Conservation (phyloP, 106 monocot species). For the Phalaenopsis equestris region DNA sequence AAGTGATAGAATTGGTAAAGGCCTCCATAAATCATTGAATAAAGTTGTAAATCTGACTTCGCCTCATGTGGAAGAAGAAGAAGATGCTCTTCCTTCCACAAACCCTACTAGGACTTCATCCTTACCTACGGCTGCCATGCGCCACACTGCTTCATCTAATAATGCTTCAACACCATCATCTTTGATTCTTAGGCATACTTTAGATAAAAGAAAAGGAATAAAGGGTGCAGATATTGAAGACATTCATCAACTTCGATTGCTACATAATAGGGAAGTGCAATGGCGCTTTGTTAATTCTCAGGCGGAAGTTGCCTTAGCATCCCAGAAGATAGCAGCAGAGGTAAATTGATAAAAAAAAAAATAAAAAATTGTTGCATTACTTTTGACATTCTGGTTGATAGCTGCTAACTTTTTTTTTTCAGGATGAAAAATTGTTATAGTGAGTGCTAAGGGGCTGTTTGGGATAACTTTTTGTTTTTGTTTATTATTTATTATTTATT, state of each 20-base stretch:
- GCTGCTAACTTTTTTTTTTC: too few relatives aligned
- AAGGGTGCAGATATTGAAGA: conserved; percentile 36
- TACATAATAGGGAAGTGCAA: conserved; percentile 61
- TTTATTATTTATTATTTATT: too few relatives aligned
- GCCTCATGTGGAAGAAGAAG: conserved; percentile 2
- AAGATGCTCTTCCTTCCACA: conserved; percentile 11
- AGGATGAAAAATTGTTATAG: too few relatives aligned
- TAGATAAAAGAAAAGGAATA: conserved; percentile 32
- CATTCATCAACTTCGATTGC: conserved; percentile 41
- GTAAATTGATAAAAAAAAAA: conserved; percentile 24
- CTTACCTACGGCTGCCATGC: conserved; percentile 15
- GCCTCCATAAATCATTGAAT: conserved; percentile 15
- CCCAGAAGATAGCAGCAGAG: conserved; percentile 59
- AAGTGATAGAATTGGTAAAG: conserved; percentile 15
- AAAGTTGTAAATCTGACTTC: conserved; percentile 8
- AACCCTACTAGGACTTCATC: conserved; percentile 26
- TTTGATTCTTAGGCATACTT: conserved; percentile 20
- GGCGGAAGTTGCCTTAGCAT: conserved; percentile 30
- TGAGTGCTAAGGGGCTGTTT: too few relatives aligned
- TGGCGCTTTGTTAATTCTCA: conserved; percentile 78
- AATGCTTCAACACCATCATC: conserved; percentile 27
- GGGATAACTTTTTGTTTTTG: too few relatives aligned
- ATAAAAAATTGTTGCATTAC: too few relatives aligned
- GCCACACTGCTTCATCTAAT: conserved; percentile 37
- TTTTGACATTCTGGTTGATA: background rate